phyloP scores from a whole-genome alignment of 148 eudicot species.

The Rhododendron ovatum region DNA sequence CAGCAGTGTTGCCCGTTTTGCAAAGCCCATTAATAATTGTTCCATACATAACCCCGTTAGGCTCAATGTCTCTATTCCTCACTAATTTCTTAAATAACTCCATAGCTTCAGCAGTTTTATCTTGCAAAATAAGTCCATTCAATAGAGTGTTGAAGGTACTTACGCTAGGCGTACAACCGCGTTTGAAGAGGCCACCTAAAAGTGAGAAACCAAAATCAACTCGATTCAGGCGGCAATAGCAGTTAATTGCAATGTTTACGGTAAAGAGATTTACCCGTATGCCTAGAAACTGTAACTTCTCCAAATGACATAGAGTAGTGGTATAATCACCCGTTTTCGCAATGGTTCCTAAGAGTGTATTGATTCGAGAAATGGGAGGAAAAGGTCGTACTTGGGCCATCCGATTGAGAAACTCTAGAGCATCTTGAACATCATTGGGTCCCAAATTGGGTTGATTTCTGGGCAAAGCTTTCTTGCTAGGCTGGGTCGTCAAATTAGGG shows the following conservation, averaged over 20 bases:
- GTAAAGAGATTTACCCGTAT: neutral
- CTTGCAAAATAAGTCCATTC: too few relatives aligned
- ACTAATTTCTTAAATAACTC: too few relatives aligned
- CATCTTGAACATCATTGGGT: neutral
- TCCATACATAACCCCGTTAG: too few relatives aligned
- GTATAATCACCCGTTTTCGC: neutral
- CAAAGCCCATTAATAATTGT: too few relatives aligned
- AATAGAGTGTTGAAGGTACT: too few relatives aligned
- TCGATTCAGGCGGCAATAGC: neutral
- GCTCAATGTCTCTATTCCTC: too few relatives aligned
- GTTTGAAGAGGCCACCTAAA: neutral
- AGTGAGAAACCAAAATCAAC: neutral
- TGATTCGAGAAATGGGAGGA: neutral
- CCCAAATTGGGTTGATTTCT: too few relatives aligned
- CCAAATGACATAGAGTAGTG: neutral
- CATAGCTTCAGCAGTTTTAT: too few relatives aligned
- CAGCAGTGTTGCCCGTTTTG: too few relatives aligned
- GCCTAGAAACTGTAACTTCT: neutral
- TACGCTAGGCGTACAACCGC: neutral
- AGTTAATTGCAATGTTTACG: neutral
- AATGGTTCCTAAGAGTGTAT: neutral
- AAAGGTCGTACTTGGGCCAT: constrained; percentile 3
- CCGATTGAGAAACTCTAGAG: neutral
- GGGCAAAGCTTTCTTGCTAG: neutral
- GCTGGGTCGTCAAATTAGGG: neutral